Evolutionary conservation across 1,139 yeast species (phyloP), one percentile per base, ranked within the genome.

Genomic region (Magnusiomyces tetraspermus): DNA sequence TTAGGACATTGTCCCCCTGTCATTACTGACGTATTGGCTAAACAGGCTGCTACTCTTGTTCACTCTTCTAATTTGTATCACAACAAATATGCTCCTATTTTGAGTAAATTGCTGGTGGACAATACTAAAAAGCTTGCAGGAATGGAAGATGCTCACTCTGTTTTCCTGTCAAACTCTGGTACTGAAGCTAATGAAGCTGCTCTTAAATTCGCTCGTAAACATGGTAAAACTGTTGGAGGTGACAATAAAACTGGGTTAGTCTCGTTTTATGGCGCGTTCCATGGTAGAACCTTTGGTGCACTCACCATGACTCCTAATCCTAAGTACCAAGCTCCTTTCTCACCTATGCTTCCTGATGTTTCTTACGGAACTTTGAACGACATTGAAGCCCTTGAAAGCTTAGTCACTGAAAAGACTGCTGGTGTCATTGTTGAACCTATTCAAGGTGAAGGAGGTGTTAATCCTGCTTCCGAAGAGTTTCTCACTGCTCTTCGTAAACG

Each of bases 151-250:
- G 96, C 96, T 1, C 74, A 85, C 33, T 75, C 83, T 55, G 96
- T 89, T n/a, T 92, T 92, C 63, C 72, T 92, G 55, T 83, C 94
- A 65, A 92, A 90, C 66, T 85, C 96, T 0, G 98, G 98, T 49
- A 83, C 97, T 8, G 98, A 92, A 69, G 97, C 98, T 53, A 92
- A 90, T 64, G 98, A 92, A 68, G 98, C 97, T 1, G 98, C 98
- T 0, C 71, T 92, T 62, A 92, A 92, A 67, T 92, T 92, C 72
- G 97, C 97, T 19, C 80, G 97, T 65, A 90, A 88, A 67, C 77
- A 79, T 63, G 96, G 95, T 53, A 68, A 76, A 44, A 67, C 70
- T 54, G 56, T 58, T 13, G 76, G 75, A 45, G 90, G 90, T 66
- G 75, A 70, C 57, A 95, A 88, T 63, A 55, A 55, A 24, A 38